These are phyloP conservation scores for Endoconidiophora laricicola DNA, from an alignment of 2,329 filamentous ascomycete species.

Conservation along the genomic window DNA sequence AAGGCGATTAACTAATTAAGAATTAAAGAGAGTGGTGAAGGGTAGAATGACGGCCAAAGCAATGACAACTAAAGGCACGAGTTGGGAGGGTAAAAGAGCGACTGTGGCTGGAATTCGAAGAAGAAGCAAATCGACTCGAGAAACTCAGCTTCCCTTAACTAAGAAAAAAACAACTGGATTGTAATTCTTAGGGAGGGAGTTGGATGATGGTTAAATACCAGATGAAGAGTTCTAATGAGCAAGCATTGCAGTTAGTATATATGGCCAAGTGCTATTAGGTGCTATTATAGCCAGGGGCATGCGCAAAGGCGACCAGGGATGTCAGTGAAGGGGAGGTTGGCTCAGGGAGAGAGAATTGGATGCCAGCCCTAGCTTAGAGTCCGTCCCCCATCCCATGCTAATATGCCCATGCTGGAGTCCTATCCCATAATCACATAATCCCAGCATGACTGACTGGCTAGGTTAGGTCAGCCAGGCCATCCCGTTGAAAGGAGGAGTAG, in stretches of 20 bases:
- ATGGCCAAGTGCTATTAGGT: background rate
- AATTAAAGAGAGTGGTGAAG: constrained; percentile 13
- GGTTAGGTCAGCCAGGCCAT: no score
- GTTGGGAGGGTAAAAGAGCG: constrained; percentile 9
- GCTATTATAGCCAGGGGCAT: background rate
- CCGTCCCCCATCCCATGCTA: no score
- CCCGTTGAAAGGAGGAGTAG: no score
- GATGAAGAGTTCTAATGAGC: constrained; percentile 11
- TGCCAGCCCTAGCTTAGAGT: constrained; percentile 4
- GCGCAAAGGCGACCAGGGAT: constrained; percentile 5
- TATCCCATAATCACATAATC: no score
- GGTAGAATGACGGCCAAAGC: constrained; percentile 2
- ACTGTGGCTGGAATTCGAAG: constrained; percentile 13
- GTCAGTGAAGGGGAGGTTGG: constrained; percentile 7
- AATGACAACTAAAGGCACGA: constrained; percentile 14
- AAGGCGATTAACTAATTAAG: constrained; percentile 11
- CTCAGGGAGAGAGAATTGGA: constrained; percentile 12
- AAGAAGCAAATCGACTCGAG: constrained; percentile 13
- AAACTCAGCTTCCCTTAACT: constrained; percentile 13
- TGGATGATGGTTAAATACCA: constrained; percentile 13
- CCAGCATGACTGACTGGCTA: no score
- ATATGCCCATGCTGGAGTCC: no score
- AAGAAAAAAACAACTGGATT: constrained; percentile 11
- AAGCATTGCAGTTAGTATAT: constrained; percentile 12
- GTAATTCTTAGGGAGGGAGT: constrained; percentile 13